Base-by-base conservation (phyloP, 805 yeast species). In the Lipomyces mesembrius region DNA sequence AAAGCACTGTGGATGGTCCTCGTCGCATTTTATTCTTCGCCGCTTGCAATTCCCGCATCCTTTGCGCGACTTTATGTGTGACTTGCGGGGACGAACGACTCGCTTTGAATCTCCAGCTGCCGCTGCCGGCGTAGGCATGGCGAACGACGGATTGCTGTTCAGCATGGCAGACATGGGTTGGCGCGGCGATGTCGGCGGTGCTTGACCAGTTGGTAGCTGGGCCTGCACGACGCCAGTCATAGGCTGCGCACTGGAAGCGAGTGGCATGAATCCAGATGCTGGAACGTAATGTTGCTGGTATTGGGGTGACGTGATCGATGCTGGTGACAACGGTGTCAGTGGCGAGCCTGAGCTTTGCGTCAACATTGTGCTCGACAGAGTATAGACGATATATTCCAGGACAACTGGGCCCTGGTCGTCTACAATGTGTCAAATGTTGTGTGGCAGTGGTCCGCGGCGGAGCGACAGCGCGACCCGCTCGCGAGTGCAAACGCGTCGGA, bases 21-120 rank as follows among this genome's bases (percentile, higher is more conserved):
- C 91, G 75, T 87, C 89, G 75, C 91, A 87, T 71, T 87, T 87
- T 74, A 87, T 85, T 52, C 89, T 79, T 53, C 90, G 81, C 59
- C 81, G 79, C 72, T 87, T 87, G 76, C 91, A 87, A 25, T 87
- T 86, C 2, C 85, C 86, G 77, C 95, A 89, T n/a, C 95, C 94
- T 61, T 84, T 75, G 73, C 88, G 92, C 6, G 91, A 87, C 77
- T 88, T 88, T 65, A 88, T 80, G 76, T 88, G 92, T 14, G 72
- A 67, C 59, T 68, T 68, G n/a, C 72, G 60, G 11, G 71, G 71
- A 7, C 71, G 63, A 32, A 68, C 39, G 20, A 34, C 4, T 9
- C 71, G 64, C 22, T 35, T 11, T 9, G 39, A 32, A 4, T 20
- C 17, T 43, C 11, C 60, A 25, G 57, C 35, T 29, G 53, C 17